phyloP scores from a whole-genome alignment of 331 rosid species.

The Acacia pycnantha region DNA sequence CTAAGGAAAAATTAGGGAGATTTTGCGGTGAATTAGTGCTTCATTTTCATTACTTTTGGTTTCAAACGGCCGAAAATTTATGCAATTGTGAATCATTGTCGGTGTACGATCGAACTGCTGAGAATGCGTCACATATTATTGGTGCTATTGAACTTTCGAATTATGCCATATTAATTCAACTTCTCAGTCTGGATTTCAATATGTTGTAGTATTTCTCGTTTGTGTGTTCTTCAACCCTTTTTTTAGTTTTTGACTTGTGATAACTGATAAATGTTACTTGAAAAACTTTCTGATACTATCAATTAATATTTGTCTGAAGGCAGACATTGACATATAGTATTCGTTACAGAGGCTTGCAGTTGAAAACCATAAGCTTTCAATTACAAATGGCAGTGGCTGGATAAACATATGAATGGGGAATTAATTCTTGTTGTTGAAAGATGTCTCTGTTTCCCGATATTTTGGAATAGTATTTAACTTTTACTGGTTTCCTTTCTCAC shows the following conservation, averaged over 20 bases:
- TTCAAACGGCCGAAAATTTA: not conserved
- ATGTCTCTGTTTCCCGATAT: not conserved
- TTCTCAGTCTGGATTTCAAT: not conserved
- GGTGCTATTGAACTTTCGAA: not conserved
- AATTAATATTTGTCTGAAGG: not conserved
- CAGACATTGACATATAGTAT: not conserved
- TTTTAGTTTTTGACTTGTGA: not conserved
- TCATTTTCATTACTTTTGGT: not conserved
- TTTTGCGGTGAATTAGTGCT: not conserved
- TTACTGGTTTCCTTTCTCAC: constrained; percentile 24
- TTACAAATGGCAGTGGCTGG: not conserved
- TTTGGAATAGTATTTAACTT: constrained; percentile 3
- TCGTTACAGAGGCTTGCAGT: not conserved
- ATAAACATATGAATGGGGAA: not conserved
- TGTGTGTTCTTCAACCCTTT: not conserved
- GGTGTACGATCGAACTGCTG: not conserved
- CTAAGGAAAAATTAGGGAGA: not conserved
- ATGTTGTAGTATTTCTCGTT: not conserved
- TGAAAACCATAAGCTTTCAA: not conserved
- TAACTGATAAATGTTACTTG: not conserved
- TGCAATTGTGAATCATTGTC: not conserved
- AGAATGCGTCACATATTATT: not conserved
- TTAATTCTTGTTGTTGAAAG: not conserved
- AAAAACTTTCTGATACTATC: not conserved
- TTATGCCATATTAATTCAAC: not conserved